phyloP scores from a whole-genome alignment of 176 grass and related monocot genomes.

The Alopecurus myosuroides region DNA sequence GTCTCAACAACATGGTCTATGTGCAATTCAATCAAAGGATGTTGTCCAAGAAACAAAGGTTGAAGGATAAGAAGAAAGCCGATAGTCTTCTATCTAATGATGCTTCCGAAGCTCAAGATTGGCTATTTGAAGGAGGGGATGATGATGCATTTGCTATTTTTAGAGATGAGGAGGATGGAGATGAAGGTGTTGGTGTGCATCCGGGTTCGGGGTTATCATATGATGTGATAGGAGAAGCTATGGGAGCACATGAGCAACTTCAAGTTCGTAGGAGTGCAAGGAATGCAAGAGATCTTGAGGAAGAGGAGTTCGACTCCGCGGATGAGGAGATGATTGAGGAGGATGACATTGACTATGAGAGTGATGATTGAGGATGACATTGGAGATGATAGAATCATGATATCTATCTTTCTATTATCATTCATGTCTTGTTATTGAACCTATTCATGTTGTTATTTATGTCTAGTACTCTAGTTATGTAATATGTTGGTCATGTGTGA shows the following conservation, averaged over 20 bases:
- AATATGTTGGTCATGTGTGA: no score
- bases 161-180: background rate
- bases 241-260: background rate
- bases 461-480: no score
- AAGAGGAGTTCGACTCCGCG: background rate
- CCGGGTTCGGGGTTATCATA: background rate
- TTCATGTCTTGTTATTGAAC: background rate
- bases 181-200: background rate
- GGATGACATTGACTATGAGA: background rate
- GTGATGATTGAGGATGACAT: background rate
- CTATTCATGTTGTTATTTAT: no score
- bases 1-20: background rate
- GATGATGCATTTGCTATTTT: background rate
- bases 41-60: background rate
- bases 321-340: background rate
- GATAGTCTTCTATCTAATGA: background rate
- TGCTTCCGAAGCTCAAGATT: background rate
- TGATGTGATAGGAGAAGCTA: background rate
- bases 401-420: background rate
- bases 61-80: background rate
- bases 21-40: background rate
- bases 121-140: background rate
- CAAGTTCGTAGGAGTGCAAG: background rate
- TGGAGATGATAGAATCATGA: background rate
- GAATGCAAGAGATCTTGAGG: background rate